These are phyloP conservation scores for Monosporascus cannonballus DNA, from an alignment of 2,329 filamentous ascomycete species.

Conservation along the genomic window DNA sequence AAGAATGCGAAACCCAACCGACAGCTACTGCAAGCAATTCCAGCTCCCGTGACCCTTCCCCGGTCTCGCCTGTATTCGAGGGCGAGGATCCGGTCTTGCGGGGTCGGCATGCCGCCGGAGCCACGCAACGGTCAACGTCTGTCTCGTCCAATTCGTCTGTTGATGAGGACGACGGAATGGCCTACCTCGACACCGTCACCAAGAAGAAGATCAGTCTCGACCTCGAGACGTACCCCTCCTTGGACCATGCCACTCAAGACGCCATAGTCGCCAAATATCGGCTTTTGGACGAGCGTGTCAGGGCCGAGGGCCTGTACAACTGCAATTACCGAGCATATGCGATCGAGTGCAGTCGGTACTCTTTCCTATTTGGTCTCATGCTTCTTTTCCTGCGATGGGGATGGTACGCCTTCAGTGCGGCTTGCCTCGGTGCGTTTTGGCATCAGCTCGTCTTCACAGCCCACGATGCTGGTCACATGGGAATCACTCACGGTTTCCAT, in stretches of 20 bases:
- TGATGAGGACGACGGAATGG: slow-evolving; percentile 47
- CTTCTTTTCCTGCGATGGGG: slow-evolving; percentile 54
- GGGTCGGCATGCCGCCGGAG: slow-evolving; percentile 20
- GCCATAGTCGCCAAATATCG: slow-evolving; percentile 77
- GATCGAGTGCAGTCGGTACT: slow-evolving; percentile 68
- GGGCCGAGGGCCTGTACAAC: slow-evolving; percentile 69
- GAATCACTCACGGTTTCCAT: slow-evolving; percentile 87
- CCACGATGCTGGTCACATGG: slow-evolving; percentile 96
- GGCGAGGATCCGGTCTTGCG: slow-evolving; percentile 23
- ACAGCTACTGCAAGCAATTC: slow-evolving; percentile 39
- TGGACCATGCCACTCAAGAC: slow-evolving; percentile 69
- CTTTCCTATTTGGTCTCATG: slow-evolving; percentile 56
- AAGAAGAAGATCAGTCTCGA: slow-evolving; percentile 71
- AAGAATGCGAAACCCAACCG: slow-evolving; percentile 18
- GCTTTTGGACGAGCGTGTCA: slow-evolving; percentile 64
- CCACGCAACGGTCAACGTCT: slow-evolving; percentile 37
- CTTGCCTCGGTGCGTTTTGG: slow-evolving; percentile 80
- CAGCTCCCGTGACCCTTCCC: slow-evolving; percentile 47
- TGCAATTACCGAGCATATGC: slow-evolving; percentile 80
- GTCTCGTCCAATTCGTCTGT: slow-evolving; percentile 53
- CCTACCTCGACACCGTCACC: slow-evolving; percentile 68
- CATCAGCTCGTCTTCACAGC: slow-evolving; percentile 91
- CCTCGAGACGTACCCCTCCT: slow-evolving; percentile 70
- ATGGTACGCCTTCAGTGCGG: slow-evolving; percentile 64
- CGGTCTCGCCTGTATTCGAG: slow-evolving; percentile 47